Evolutionary conservation across 306 rosid species (phyloP), one percentile per base, ranked within the genome.

Genomic region (Lathyrus aphaca): DNA sequence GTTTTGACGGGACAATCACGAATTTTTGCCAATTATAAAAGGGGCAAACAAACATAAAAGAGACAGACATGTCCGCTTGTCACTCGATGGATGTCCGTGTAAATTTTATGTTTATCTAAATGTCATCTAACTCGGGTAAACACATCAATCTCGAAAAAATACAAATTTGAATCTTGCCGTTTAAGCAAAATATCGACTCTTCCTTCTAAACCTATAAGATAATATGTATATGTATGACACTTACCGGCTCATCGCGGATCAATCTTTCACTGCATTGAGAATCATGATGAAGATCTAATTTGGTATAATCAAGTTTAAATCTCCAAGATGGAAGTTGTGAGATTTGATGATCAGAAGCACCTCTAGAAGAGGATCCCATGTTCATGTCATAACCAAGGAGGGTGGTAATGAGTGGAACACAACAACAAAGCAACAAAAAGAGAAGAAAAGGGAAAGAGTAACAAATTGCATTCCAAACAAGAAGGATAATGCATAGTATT

Each of bases 391-490:
- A 87, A 39, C 97, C 97, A 3, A 90, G 85, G 66, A 90, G 70
- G 61, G 64, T 79, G 72, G 95, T 85, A 10, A 90, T 56, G 3
- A 90, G 69, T 38, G 98, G 98, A 32, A 94, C 94, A 65, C 85
- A 85, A 74, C 98, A 93, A 49, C 98, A 93, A 3, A 93, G 78
- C 7, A 93, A 74, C 57, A 93, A 76, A 55, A 93, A 93, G 48
- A 93, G 67, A 0, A 93, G 86, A 79, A 93, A 90, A 30, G 98
- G 98, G 74, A 90, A 94, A 1, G 98, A 94, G 88, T 94, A 94
- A 77, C 89, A 66, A 18, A 90, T 76, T 32, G 97, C 98, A 80
- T 94, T 94, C 97, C 97, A 94, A 65, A 85, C 79, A 21, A 94
- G 90, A 2, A 94, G 81, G 43, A 83, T 61, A 67, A 90, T 67